Conservation (phyloP, 495 filamentous ascomycete genomes). For the Immersiella caudata region DNA sequence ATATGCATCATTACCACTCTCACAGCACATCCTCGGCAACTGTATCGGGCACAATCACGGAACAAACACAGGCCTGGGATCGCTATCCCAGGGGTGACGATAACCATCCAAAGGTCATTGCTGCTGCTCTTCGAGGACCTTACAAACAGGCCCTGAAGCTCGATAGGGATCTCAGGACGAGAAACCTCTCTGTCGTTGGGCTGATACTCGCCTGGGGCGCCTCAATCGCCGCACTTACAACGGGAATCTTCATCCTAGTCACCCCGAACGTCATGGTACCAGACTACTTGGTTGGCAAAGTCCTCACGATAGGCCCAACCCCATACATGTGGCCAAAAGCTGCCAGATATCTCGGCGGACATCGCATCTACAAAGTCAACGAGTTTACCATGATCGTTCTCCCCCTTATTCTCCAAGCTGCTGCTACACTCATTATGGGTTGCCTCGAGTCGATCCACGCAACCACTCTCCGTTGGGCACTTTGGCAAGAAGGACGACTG, state of each 20-base stretch:
- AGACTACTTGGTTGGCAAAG: not conserved
- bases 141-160: not conserved
- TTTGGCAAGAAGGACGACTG: conserved; percentile 39
- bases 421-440: not conserved
- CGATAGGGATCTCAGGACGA: conserved; percentile 8
- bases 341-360: not conserved
- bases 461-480: conserved; percentile 40
- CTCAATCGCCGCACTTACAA: not conserved
- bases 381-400: conserved; percentile 6
- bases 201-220: conserved; percentile 9
- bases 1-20: not conserved
- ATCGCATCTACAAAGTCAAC: conserved; percentile 5
- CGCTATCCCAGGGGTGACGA: not conserved
- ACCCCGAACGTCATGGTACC: not conserved
- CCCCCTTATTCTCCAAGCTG: not conserved
- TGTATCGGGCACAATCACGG: not conserved
- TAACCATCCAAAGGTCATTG: not conserved
- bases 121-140: not conserved
- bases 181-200: conserved; percentile 9
- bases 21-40: not conserved
- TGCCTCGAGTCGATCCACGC: conserved; percentile 31
- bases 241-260: not conserved
- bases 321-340: not conserved
- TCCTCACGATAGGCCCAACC: not conserved
- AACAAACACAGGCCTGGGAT: not conserved